Conservation (phyloP, 352 stramenopile genomes). For the Ophiocytium majus region DNA sequence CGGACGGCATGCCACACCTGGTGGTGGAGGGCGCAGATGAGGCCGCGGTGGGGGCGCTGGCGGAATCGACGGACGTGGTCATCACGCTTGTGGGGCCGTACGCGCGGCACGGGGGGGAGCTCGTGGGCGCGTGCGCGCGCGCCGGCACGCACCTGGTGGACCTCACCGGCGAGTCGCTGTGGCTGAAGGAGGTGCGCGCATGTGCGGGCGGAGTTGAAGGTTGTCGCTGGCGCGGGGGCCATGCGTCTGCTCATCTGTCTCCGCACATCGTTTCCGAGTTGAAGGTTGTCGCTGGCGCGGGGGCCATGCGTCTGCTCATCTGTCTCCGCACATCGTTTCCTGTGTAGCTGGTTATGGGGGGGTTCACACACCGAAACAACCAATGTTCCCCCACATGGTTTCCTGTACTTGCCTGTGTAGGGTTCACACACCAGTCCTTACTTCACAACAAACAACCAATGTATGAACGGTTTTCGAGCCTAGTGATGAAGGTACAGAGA, state of each 20-base stretch:
- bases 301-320: no score
- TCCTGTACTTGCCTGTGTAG: no score
- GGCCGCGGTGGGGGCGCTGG: constrained; percentile 57
- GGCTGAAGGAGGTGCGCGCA: constrained; percentile 46
- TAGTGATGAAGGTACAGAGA: no score
- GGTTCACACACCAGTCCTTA: no score
- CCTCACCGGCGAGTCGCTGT: constrained; percentile 62
- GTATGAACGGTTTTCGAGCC: no score
- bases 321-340: no score
- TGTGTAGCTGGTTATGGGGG: no score
- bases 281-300: background rate
- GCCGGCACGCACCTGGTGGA: constrained; percentile 51
- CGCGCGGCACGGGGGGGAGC: constrained; percentile 61
- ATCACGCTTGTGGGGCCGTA: constrained; percentile 65
- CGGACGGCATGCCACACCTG: background rate
- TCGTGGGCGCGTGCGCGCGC: constrained; percentile 62
- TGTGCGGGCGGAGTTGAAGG: background rate
- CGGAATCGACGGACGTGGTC: constrained; percentile 65
- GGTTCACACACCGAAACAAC: no score
- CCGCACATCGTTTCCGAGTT: no score
- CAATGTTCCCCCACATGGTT: no score
- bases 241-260: no score
- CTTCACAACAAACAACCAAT: no score
- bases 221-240: background rate
- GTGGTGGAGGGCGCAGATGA: constrained; percentile 35